These are phyloP conservation scores for Hanseniaspora thailandica DNA, from an alignment of 805 yeast species.

Conservation along the genomic window DNA sequence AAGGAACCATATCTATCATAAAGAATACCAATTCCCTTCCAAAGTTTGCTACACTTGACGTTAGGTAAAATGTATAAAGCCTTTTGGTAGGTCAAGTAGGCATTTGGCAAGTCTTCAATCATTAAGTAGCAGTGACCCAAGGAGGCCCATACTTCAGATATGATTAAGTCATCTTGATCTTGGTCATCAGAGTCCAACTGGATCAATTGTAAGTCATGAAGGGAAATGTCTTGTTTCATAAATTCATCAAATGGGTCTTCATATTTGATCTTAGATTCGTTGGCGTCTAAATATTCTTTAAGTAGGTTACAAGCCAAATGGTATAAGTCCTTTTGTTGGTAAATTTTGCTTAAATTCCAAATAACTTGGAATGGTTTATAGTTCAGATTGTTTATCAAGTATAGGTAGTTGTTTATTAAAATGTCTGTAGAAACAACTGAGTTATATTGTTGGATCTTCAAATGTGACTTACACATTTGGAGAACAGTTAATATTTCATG, in stretches of 20 bases:
- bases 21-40: slow-evolving; percentile 97
- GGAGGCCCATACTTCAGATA: slow-evolving; percentile 59
- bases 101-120: slow-evolving; percentile 91
- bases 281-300: slow-evolving; percentile 7
- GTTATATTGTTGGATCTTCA: slow-evolving; percentile 5
- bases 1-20: slow-evolving; percentile 92
- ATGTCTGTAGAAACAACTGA: not conserved
- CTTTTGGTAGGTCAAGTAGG: slow-evolving; percentile 92
- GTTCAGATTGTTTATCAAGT: slow-evolving; percentile 7
- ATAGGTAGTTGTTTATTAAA: slow-evolving; percentile 8
- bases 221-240: slow-evolving; percentile 13
- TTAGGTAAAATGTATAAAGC: slow-evolving; percentile 83
- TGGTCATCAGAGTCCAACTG: slow-evolving; percentile 13
- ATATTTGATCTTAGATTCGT: slow-evolving; percentile 12
- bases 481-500: slow-evolving; percentile 12
- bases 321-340: slow-evolving; percentile 13
- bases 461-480: slow-evolving; percentile 11
- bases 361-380: slow-evolving; percentile 13
- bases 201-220: slow-evolving; percentile 10
- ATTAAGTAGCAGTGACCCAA: slow-evolving; percentile 92
- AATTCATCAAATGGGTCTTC: slow-evolving; percentile 14
- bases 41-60: slow-evolving; percentile 88
- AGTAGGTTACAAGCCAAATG: slow-evolving; percentile 6
- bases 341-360: slow-evolving; percentile 6
- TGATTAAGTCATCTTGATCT: slow-evolving; percentile 9